phyloP scores from a whole-genome alignment of 2,329 filamentous ascomycete genomes.

The Epichloe coenophiala region DNA sequence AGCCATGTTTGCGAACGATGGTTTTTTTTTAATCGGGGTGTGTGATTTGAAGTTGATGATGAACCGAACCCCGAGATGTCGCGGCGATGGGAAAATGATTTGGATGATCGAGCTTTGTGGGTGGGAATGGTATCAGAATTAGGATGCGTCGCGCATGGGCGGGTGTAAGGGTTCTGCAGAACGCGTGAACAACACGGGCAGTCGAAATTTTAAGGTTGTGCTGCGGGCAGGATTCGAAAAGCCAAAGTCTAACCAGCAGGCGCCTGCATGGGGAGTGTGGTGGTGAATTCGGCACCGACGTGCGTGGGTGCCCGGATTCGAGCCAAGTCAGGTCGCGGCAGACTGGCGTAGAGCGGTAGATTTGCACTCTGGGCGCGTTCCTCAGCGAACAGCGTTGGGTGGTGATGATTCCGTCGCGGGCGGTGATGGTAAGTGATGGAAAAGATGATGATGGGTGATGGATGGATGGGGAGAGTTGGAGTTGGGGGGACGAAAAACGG shows the following conservation, averaged over 20 bases:
- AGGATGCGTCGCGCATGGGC: neutral
- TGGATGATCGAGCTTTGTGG: neutral
- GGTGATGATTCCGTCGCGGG: constrained; percentile 16
- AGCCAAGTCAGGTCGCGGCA: constrained; percentile 12
- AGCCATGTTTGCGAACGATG: constrained; percentile 16
- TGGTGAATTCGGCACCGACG: constrained; percentile 8
- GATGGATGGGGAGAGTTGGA: constrained; percentile 7
- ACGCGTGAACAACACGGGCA: neutral
- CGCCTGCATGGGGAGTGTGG: constrained; percentile 9
- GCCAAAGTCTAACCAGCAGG: constrained; percentile 5
- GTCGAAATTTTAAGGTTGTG: constrained; percentile 1
- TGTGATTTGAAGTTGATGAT: neutral
- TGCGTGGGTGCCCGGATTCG: constrained; percentile 10
- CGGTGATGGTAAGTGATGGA: constrained; percentile 12
- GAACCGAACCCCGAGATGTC: neutral
- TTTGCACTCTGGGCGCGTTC: constrained; percentile 1
- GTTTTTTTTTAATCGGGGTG: constrained; percentile 2
- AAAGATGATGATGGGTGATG: constrained; percentile 10
- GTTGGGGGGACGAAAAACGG: constrained; percentile 12
- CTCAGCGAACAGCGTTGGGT: constrained; percentile 5
- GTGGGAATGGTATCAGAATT: neutral
- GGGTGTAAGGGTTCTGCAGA: neutral
- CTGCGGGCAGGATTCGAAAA: neutral
- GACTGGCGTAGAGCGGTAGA: constrained; percentile 16
- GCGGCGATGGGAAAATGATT: neutral